Conservation (phyloP, 768 basidiomycete species). For the Suillus subalutaceus region DNA sequence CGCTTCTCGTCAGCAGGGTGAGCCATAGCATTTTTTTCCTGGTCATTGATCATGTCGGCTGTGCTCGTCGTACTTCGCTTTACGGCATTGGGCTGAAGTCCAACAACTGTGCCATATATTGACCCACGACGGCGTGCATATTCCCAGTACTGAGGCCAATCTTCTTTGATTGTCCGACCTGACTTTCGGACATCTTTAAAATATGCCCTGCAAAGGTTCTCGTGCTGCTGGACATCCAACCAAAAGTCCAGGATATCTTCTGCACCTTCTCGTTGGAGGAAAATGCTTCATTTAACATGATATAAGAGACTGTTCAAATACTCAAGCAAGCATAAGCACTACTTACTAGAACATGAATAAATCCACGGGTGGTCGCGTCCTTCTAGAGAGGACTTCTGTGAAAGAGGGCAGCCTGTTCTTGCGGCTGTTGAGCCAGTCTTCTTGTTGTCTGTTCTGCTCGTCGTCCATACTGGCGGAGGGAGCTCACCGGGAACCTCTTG, state of each 20-base stretch:
- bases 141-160: conserved; percentile 99
- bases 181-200: conserved; percentile 99
- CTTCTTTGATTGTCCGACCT: conserved; percentile 88
- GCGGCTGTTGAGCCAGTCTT: conserved; percentile 75
- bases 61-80: conserved; percentile 87
- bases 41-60: conserved; percentile 68
- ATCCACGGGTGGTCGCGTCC: conserved; percentile 94
- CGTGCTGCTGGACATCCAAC: conserved; percentile 99
- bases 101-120: conserved; percentile 90
- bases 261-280: conserved; percentile 92
- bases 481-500: conserved; percentile 9
- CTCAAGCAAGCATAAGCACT: background rate
- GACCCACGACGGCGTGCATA: conserved; percentile 91
- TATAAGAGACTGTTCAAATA: background rate
- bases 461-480: conserved; percentile 46
- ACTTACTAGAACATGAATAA: conserved; percentile 99
- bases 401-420: conserved; percentile 84
- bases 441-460: conserved; percentile 55
- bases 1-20: conserved; percentile 46
- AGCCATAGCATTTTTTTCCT: conserved; percentile 69
- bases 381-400: conserved; percentile 86
- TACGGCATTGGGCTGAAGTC: conserved; percentile 58
- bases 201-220: conserved; percentile 97
- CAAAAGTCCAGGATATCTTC: conserved; percentile 98
- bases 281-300: conserved; percentile 59